These are phyloP conservation scores for Aureobasidium sp. DNA, from an alignment of 2,329 filamentous ascomycete species.

Conservation along the genomic window DNA sequence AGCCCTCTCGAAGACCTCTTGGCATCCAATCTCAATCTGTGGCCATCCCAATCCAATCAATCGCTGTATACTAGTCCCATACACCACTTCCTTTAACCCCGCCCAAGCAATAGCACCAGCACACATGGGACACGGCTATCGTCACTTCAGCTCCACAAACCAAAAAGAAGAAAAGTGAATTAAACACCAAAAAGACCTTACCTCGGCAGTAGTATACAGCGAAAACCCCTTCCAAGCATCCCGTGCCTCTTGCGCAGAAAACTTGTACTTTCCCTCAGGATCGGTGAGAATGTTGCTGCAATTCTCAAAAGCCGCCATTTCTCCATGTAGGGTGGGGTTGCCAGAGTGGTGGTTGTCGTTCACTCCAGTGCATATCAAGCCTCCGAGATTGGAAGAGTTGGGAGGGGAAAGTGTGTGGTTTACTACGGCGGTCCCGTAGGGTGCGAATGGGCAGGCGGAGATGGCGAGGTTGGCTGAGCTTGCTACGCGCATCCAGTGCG, in stretches of 20 bases:
- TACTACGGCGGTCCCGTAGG: constrained; percentile 50
- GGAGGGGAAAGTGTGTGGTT: constrained; percentile 41
- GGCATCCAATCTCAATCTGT: constrained; percentile 43
- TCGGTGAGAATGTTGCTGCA: constrained; percentile 45
- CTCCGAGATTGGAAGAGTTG: constrained; percentile 32
- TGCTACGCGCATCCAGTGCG: constrained; percentile 48
- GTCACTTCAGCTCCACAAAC: not conserved
- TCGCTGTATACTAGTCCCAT: constrained; percentile 44
- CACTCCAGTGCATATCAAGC: constrained; percentile 45
- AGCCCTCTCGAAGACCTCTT: constrained; percentile 42
- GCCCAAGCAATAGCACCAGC: constrained; percentile 51
- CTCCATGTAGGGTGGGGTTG: constrained; percentile 50
- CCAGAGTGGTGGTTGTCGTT: constrained; percentile 41
- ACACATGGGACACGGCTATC: constrained; percentile 51
- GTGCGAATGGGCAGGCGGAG: constrained; percentile 46
- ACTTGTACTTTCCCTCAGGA: constrained; percentile 38
- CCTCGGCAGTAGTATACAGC: constrained; percentile 49
- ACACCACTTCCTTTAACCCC: constrained; percentile 50
- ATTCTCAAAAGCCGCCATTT: constrained; percentile 50
- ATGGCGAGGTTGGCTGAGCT: constrained; percentile 37
- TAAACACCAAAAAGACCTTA: not conserved
- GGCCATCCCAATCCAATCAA: constrained; percentile 45
- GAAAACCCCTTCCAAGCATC: constrained; percentile 42
- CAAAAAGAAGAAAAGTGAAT: not conserved
- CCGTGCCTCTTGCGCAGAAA: constrained; percentile 37